Base-by-base conservation (phyloP, 192 early-diverging fungal species). In the Bifiguratus adelaidae region DNA sequence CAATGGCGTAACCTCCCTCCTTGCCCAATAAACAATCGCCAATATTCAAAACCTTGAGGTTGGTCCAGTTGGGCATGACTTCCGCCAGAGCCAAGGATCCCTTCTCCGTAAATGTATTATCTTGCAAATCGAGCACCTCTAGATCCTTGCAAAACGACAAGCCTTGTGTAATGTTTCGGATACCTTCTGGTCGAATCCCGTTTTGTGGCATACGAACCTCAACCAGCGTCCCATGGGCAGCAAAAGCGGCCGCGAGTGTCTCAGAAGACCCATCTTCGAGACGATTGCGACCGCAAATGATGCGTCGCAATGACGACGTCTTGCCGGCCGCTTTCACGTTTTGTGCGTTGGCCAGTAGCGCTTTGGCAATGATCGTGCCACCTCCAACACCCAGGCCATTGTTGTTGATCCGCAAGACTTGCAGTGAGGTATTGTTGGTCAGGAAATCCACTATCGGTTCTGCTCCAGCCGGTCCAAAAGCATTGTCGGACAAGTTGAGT, bases 401-500 rank as follows among this genome's bases (percentile, higher is more conserved):
- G 79, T 98, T 98, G 76, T 98, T 92, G 23, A 98, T 70, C 55
- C 78, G 80, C n/a, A 98, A 74, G 18, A 80, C 74, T 48, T 91
- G 78, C 21, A 98, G 74, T 29, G 76, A 72, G 16, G 79, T 71
- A 58, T 86, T 91, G 52, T 86, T 80, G 56, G 74, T 80, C 35
- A 96, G 64, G 41, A 98, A 89, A 25, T 81, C 71, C 13, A 87
- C 69, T 69, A 98, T 74, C 4, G 92, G 89, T 29, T 81, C 73
- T 22, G 92, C 91, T 23, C 95, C 95, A 28, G 83, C 81, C 11
- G 95, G 92, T 15, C 95, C 95, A 70, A 98, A 98, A n/a, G 95
- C 95, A 53, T 98, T 98, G 63, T 98, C 92, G 7, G 78, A 86
- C 16, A 93, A 58, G 63, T 90, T 83, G 20, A 91, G 68, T 60